Conservation (phyloP, 1,139 yeast species). For the Pichia cactophila region DNA sequence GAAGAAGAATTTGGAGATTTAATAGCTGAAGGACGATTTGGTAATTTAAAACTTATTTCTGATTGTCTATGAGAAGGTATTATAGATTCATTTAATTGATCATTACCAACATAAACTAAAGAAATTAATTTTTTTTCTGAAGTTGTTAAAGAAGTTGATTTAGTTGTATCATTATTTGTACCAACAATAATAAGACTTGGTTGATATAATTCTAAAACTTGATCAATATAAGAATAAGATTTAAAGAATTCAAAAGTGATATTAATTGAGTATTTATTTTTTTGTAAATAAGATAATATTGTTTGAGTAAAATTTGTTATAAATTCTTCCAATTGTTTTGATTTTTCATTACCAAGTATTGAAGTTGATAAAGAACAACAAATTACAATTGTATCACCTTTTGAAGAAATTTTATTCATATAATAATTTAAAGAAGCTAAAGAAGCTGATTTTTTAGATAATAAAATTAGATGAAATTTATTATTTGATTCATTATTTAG, state of each 20-base stretch:
- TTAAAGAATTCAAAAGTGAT: constrained; percentile 25
- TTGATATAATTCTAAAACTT: constrained; percentile 22
- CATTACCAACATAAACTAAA: constrained; percentile 22
- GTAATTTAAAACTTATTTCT: not conserved
- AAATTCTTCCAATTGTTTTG: constrained; percentile 5
- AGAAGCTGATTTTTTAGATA: constrained; percentile 58
- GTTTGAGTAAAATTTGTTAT: constrained; percentile 15
- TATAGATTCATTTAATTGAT: constrained; percentile 8
- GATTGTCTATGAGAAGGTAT: not conserved
- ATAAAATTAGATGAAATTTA: constrained; percentile 50
- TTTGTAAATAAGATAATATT: constrained; percentile 10
- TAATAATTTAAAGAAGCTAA: constrained; percentile 71
- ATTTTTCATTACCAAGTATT: constrained; percentile 11
- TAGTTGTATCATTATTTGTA: constrained; percentile 17
- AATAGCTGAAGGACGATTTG: not conserved
- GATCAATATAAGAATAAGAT: constrained; percentile 21
- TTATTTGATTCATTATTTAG: constrained; percentile 13
- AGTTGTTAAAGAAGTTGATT: constrained; percentile 23
- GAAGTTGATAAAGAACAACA: constrained; percentile 22
- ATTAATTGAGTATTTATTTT: constrained; percentile 12
- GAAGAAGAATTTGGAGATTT: not conserved
- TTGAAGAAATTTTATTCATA: constrained; percentile 40
- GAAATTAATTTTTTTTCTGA: constrained; percentile 21
- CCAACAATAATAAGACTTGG: constrained; percentile 25
- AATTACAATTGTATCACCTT: constrained; percentile 61